Evolutionary conservation across 176 grass and related monocot species (phyloP).

Genomic region (Avena eriantha): DNA sequence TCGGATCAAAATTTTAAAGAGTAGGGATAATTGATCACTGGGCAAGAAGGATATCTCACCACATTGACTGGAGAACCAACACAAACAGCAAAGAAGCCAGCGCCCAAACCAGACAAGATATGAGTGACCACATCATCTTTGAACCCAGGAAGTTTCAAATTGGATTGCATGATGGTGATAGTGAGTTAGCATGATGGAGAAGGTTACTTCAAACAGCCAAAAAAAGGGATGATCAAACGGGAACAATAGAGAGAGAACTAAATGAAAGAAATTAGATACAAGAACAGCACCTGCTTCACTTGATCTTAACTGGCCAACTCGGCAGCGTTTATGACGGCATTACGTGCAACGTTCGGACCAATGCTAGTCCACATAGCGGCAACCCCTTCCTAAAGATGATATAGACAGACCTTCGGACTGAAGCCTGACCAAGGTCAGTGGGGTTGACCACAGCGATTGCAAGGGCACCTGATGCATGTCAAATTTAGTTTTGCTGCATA

Average conservation of each 20-base stretch:
- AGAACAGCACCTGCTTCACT: slow-evolving; percentile 74
- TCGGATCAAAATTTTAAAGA: no score
- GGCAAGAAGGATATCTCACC: slow-evolving; percentile 51
- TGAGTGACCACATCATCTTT: slow-evolving; percentile 90
- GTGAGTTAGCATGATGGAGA: not conserved
- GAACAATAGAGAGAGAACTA: not conserved
- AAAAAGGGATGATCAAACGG: no score
- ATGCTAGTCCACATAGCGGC: slow-evolving; percentile 75
- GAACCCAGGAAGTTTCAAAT: slow-evolving; percentile 90
- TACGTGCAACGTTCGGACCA: slow-evolving; percentile 82
- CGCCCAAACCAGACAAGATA: slow-evolving; percentile 83
- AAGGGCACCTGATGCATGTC: slow-evolving; percentile 67
- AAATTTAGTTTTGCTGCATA: not conserved
- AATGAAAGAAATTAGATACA: not conserved
- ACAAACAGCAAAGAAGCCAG: slow-evolving; percentile 97
- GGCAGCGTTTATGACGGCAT: slow-evolving; percentile 89
- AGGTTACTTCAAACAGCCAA: no score
- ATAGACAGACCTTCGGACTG: slow-evolving; percentile 70
- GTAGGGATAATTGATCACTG: not conserved
- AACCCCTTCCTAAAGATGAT: slow-evolving; percentile 72
- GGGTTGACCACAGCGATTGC: slow-evolving; percentile 89
- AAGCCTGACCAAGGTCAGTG: slow-evolving; percentile 92
- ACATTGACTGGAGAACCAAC: slow-evolving; percentile 94
- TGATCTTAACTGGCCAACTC: slow-evolving; percentile 97
- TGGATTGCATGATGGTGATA: slow-evolving; percentile 56